Base-by-base conservation (phyloP, 768 basidiomycete genomes). In the Boletus eberwhitei region DNA sequence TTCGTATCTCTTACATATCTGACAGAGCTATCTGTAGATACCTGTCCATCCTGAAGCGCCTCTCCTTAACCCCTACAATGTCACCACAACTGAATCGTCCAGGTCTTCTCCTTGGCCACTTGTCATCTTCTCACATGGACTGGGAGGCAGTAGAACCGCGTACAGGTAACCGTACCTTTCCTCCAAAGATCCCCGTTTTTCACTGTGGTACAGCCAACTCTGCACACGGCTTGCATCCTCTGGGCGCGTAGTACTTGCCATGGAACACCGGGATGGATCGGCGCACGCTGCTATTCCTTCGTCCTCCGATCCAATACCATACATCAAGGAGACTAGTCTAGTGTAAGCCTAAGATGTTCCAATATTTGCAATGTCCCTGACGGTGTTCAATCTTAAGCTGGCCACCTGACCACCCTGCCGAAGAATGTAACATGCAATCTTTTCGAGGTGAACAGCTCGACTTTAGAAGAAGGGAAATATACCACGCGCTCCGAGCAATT, bases 231-330 rank as follows among this genome's bases (percentile, higher is more conserved):
- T 94, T 21, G 93, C 93, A 4, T 82, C 88, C 5, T 77, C 86
- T 36, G 93, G 93, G 2, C 85, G 80, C 55, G 83, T 94, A 5
- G 91, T 96, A 3, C 76, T 92, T 41, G 86, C 90, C 6, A 64
- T 94, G 22, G 90, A 94, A 64, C 93, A 94, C 66, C 79, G 86
- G 11, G 93, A 95, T 66, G 92, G 91, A 1, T 86, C 87, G 4
- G 85, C 80, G 3, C 83, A 84, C 0, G 78, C 73, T 5, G 78
- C 75, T 55, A 69, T 77, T 42, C 71, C 75, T 57, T 59, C 64
- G 58, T 60, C 64, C 67, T 31, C 58, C 72, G 58, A 48, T 26
- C 57, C 59, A 29, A 65, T 74, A 24, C 67, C 79, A 11, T 93
- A 92, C 64, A 68, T 85, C 50, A 75, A 75, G 22, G 80, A 83